phyloP scores from a whole-genome alignment of 2,329 filamentous ascomycete species.

The Fusarium odoratissimum region DNA sequence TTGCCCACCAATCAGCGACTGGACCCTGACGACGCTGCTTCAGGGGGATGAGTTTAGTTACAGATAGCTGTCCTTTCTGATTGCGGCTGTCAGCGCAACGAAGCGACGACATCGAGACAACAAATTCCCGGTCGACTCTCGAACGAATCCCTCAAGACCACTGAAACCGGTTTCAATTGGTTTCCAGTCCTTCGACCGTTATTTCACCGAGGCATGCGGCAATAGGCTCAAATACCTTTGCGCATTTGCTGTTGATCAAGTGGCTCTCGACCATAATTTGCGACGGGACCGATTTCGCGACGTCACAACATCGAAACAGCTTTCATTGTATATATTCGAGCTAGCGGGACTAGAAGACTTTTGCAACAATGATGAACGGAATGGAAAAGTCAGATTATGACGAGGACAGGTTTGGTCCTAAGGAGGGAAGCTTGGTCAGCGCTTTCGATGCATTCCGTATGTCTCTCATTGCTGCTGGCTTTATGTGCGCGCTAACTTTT shows the following conservation, averaged over 20 bases:
- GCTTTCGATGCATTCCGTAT: constrained; percentile 98
- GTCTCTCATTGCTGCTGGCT: constrained; percentile 46
- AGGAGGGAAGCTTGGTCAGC: constrained; percentile 73
- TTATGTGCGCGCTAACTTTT: constrained; percentile 23
- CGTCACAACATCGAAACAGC: background rate
- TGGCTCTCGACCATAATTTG: constrained; percentile 25
- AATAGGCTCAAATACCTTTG: constrained; percentile 23
- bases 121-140: constrained; percentile 1
- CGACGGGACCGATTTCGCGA: constrained; percentile 18
- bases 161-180: constrained; percentile 25
- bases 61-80: constrained; percentile 46
- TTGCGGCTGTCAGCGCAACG: constrained; percentile 32
- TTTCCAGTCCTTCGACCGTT: constrained; percentile 11
- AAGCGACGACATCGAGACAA: constrained; percentile 26
- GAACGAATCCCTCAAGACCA: constrained; percentile 17
- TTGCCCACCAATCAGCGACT: constrained; percentile 37
- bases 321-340: constrained; percentile 21
- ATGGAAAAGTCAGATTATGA: constrained; percentile 74
- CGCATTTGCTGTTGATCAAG: constrained; percentile 36
- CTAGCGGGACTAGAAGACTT: constrained; percentile 29
- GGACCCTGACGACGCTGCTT: constrained; percentile 39
- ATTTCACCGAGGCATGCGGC: constrained; percentile 38
- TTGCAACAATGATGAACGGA: constrained; percentile 74
- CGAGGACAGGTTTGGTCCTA: constrained; percentile 84
- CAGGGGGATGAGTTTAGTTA: constrained; percentile 42